phyloP scores from a whole-genome alignment of 768 basidiomycete species.

The Macrolepiota fuliginosa region DNA sequence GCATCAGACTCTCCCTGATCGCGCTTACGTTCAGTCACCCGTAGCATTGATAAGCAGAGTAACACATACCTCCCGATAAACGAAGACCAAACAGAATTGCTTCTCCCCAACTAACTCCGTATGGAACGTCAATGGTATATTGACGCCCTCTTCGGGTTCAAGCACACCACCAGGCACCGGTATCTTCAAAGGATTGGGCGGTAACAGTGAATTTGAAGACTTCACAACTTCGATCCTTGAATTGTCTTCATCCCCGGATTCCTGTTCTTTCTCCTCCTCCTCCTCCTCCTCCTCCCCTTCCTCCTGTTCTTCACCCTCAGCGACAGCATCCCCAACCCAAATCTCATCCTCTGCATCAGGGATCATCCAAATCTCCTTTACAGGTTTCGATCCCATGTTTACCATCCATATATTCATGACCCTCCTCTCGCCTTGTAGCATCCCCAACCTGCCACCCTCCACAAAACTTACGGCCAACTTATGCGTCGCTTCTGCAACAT shows the following conservation, averaged over 20 bases:
- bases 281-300: constrained; percentile 62
- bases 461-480: constrained; percentile 58
- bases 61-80: constrained; percentile 57
- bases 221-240: constrained; percentile 18
- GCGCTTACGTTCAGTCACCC: constrained; percentile 22
- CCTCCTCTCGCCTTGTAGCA: constrained; percentile 71
- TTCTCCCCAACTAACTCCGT: constrained; percentile 10
- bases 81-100: constrained; percentile 12
- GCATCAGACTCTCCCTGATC: constrained; percentile 42
- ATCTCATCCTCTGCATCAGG: constrained; percentile 58
- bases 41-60: neutral
- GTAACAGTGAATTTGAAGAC: constrained; percentile 14
- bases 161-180: constrained; percentile 3
- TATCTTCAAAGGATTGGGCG: constrained; percentile 11
- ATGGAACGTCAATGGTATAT: constrained; percentile 12
- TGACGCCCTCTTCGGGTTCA: constrained; percentile 10
- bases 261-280: constrained; percentile 60
- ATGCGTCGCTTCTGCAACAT: constrained; percentile 65
- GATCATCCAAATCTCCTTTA: constrained; percentile 74
- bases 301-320: constrained; percentile 57
- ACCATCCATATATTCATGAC: constrained; percentile 53
- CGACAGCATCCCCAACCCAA: constrained; percentile 56
- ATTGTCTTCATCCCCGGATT: constrained; percentile 59
- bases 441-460: constrained; percentile 46
- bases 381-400: constrained; percentile 60